Base-by-base conservation (phyloP, 2,329 filamentous ascomycete genomes). In the Paecilomyces formosus region DNA sequence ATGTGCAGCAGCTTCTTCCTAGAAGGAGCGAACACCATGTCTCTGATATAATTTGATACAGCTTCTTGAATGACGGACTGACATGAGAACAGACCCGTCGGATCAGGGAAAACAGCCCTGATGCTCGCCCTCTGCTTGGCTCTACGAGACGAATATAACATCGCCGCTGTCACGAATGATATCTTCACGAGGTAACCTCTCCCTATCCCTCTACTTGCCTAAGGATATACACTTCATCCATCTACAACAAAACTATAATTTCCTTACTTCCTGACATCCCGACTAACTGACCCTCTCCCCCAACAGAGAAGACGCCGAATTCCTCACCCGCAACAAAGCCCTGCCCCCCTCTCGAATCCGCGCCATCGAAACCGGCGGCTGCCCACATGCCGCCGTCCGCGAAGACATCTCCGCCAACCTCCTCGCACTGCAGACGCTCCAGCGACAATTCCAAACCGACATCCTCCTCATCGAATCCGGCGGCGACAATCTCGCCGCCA, bases 121-220 rank as follows among this genome's bases (percentile, higher is more conserved):
- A 97, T 99, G 93, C 86, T 97, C 11, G 88, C 90, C 45, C 89
- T 97, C 65, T 97, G 92, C 79, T 87, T 87, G 35, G 88, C 88
- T 7, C 86, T 99, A 6, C 89, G 94, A 61, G 81, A 87, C 55
- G 80, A 84, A 57, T 92, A 90, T 83, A 91, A 87, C 71, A 89
- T 99, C 69, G 94, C 94, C 0, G 94, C 92, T 60, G 93, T 99
- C 22, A 99, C 94, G 55, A 97, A 97, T 82, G 93, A 97, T 81
- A 97, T 97, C 81, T 97, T 97, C 82, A 97, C 93, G 22, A 88
- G 82, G 76, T 78, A 21, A 15, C 39, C 15, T 18, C 15, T 54
- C 57, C 30, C 30, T 31, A 9, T 31, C 30, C 30, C 30, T 31
- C 2, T 1, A 9, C 30, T 2, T 31, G 8, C 30, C 30, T 12